Conservation (phyloP, 495 filamentous ascomycete genomes). For the Podospora pseudocomata region DNA sequence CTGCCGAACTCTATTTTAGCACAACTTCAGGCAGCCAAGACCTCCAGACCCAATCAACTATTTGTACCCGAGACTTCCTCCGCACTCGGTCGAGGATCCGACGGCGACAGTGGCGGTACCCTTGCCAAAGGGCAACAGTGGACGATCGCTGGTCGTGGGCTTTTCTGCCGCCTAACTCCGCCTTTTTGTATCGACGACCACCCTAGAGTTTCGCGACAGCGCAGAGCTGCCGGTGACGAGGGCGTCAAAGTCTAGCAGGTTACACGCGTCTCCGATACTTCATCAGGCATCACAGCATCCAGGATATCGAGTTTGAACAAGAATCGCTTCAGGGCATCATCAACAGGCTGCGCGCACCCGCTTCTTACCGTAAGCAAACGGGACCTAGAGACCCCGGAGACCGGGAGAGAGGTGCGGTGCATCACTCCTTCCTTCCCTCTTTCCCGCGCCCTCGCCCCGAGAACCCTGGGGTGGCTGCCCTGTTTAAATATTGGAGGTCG, state of each 20-base stretch:
- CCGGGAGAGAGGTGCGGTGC: neutral
- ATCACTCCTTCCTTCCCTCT: neutral
- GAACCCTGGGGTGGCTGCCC: neutral
- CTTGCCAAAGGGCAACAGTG: conserved; percentile 12
- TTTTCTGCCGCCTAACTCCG: conserved; percentile 31
- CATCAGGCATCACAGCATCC: neutral
- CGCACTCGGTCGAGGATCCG: neutral
- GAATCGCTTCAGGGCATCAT: neutral
- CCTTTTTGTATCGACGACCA: conserved; percentile 27
- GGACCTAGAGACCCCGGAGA: neutral
- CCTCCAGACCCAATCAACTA: neutral
- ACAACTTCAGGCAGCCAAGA: neutral
- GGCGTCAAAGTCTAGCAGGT: neutral
- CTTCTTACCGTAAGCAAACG: neutral
- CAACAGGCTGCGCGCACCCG: neutral
- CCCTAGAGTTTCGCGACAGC: conserved; percentile 1
- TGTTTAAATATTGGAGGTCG: neutral
- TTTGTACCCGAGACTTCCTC: conserved; percentile 10
- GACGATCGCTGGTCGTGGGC: conserved; percentile 5
- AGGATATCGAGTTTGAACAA: neutral
- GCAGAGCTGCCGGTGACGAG: neutral
- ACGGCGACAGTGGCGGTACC: neutral
- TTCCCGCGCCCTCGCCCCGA: too few species aligned
- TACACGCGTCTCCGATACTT: neutral
- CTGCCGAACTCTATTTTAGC: neutral